phyloP scores from a whole-genome alignment of 225 moss, liverwort and hornwort species.

The Pseudoscleropodium purum region DNA sequence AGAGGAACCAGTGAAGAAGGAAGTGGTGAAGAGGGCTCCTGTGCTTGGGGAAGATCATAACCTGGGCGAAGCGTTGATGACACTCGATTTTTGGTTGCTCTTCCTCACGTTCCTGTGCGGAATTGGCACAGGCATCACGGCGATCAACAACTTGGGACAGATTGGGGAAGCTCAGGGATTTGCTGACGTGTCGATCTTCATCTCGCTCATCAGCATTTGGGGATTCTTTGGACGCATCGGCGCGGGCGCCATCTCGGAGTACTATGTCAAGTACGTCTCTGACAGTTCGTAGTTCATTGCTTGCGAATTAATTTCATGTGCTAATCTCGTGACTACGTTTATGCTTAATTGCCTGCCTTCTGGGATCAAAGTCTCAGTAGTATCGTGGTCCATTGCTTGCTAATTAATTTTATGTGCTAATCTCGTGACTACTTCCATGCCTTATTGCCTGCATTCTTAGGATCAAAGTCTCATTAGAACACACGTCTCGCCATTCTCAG shows the following conservation, averaged over 20 bases:
- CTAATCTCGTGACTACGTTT: background rate
- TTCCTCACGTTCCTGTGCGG: constrained; percentile 70
- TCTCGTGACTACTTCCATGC: background rate
- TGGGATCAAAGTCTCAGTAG: background rate
- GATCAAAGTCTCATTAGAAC: background rate
- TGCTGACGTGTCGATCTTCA: constrained; percentile 59
- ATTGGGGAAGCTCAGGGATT: constrained; percentile 84
- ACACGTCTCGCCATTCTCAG: background rate
- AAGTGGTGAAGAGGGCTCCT: constrained; percentile 16
- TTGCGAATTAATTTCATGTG: background rate
- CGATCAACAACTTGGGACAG: constrained; percentile 90
- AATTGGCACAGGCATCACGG: constrained; percentile 85
- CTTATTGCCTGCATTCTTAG: background rate
- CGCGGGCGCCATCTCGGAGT: constrained; percentile 79
- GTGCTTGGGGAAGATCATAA: constrained; percentile 64
- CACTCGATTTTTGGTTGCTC: constrained; percentile 74
- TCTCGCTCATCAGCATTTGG: constrained; percentile 81
- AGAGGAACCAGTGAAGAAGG: background rate
- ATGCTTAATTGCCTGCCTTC: background rate
- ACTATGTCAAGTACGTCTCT: constrained; percentile 63
- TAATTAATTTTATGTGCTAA: background rate
- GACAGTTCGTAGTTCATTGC: background rate
- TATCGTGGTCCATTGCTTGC: background rate
- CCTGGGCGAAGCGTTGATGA: constrained; percentile 30
- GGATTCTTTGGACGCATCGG: constrained; percentile 84